Base-by-base conservation (phyloP, 495 filamentous ascomycete species). In the Sporormia fimetaria region DNA sequence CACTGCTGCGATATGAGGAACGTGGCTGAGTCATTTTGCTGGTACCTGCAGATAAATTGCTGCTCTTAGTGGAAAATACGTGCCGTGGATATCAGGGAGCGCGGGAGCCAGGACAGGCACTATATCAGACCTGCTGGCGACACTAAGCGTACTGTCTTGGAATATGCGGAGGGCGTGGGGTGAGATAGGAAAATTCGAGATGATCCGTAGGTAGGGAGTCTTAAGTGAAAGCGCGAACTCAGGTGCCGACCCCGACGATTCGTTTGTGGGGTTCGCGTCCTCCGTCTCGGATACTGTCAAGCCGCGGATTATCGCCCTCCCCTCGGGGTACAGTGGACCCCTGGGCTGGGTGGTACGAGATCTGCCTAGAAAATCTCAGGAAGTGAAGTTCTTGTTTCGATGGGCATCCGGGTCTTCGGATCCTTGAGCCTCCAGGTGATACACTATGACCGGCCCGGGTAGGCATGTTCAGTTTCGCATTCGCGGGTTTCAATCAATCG, bases 131-230 rank as follows among this genome's bases (percentile, higher is more conserved):
- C 21, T n/a, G n/a, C n/a, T n/a, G n/a, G n/a, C n/a, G n/a, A n/a
- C n/a, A n/a, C n/a, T n/a, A n/a, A n/a, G n/a, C n/a, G n/a, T n/a
- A 49, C 29, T 25, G 33, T 12, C 23, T 34, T 49, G 33, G 39
- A 35, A 6, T 37, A 17, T 34, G 27, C 27, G 28, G 22, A 30
- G 21, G 5, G 21, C 17, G 37, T 5, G 20, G 27, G 21, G 21
- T 32, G 21, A 33, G 34, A 39, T 49, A 37, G 46, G 46, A 49
- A 34, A 34, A 27, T 25, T 39, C 40, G 39, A 39, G 40, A 15
- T 28, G 46, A 49, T 39, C 40, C 0, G 18, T 25, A 16, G 24
- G 1, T 12, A 21, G 11, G n/a, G 18, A 31, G 32, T 21, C 21
- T 18, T 11, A 7, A n/a, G 37, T 21, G 37, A 11, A 6, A 12